Percentiles rank a stretch among this genome's conserved stretches.
phyloP scores from a whole-genome alignment of 2,329 filamentous ascomycete genomes.

The Cercospora zeina region DNA sequence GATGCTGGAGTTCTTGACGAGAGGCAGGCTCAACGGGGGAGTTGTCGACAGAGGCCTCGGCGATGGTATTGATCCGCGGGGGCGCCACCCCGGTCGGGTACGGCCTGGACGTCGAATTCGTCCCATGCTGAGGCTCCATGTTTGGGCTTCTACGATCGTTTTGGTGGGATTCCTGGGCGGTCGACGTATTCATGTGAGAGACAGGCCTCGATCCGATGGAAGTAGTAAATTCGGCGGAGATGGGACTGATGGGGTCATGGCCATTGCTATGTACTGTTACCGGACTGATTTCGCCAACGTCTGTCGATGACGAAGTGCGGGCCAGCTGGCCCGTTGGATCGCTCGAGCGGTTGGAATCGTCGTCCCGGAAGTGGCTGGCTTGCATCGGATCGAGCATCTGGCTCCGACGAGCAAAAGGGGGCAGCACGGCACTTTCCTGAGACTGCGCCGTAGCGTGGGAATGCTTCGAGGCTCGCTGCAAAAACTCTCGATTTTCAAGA shows the following conservation, averaged over 20 bases:
- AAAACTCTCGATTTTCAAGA: conserved; percentile 51
- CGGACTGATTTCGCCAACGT: conserved; percentile 32
- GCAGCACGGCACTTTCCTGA: conserved; percentile 37
- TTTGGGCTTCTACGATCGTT: conserved; percentile 15
- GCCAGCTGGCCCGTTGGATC: conserved; percentile 28
- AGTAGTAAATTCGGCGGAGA: conserved; percentile 24
- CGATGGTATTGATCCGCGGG: conserved; percentile 26
- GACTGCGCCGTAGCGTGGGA: conserved; percentile 29
- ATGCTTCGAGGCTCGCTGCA: conserved; percentile 47
- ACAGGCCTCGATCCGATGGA: conserved; percentile 24
- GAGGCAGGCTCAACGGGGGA: conserved; percentile 20
- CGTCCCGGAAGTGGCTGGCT: conserved; percentile 33
- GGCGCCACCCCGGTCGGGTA: conserved; percentile 25
- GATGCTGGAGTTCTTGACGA: conserved; percentile 15
- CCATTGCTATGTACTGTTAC: conserved; percentile 27
- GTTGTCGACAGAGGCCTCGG: conserved; percentile 24
- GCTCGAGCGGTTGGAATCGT: conserved; percentile 33
- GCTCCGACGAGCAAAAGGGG: conserved; percentile 41
- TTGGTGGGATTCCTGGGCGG: conserved; percentile 15
- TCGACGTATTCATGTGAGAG: conserved; percentile 22
- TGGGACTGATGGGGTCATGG: conserved; percentile 20
- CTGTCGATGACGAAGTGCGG: conserved; percentile 26
- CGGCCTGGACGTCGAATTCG: conserved; percentile 15
- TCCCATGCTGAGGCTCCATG: conserved; percentile 3
- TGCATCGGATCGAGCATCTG: conserved; percentile 38